A percentile compares a stretch with the other conserved stretches of the same genome.
Conservation (phyloP, 1,284 basidiomycete species). For the Chalciporus sp. region DNA sequence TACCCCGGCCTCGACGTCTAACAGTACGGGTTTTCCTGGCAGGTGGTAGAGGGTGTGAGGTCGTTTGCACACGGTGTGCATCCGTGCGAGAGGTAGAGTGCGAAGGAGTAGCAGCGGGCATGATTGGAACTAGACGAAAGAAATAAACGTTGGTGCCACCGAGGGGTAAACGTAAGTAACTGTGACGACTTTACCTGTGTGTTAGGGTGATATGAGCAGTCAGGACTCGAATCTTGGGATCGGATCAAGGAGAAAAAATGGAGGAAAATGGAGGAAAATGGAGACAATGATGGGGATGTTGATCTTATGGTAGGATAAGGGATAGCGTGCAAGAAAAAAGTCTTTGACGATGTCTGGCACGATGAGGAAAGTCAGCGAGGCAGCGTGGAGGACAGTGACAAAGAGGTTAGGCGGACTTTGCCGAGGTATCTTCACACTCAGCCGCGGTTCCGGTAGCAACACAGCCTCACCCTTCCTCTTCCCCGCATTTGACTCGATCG, state of each 20-base stretch:
- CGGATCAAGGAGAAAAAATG: constrained; percentile 30
- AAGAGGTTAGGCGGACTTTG: constrained; percentile 30
- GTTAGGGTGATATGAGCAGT: constrained; percentile 27
- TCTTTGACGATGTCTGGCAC: constrained; percentile 9
- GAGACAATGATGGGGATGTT: neutral
- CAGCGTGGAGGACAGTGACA: constrained; percentile 31
- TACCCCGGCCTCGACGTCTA: constrained; percentile 56
- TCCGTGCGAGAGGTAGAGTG: constrained; percentile 31
- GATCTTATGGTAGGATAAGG: constrained; percentile 22
- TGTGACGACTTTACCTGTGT: constrained; percentile 17
- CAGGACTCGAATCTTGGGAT: constrained; percentile 18
- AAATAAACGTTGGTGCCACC: constrained; percentile 11
- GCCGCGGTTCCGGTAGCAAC: constrained; percentile 23
- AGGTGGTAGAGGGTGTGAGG: constrained; percentile 27
- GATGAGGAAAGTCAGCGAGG: constrained; percentile 10
- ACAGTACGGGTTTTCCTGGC: constrained; percentile 53
- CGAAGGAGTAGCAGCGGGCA: constrained; percentile 46
- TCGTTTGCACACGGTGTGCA: constrained; percentile 6
- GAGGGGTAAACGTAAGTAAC: constrained; percentile 15
- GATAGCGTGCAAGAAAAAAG: constrained; percentile 1
- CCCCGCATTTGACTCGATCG: neutral
- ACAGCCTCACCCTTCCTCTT: constrained; percentile 2
- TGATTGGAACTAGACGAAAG: constrained; percentile 32
- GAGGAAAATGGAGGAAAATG: constrained; percentile 21
- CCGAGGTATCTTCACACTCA: constrained; percentile 19